A percentile compares a stretch with the other conserved stretches of the same genome.
These are phyloP conservation scores for Coprinopsis cinerea DNA, from an alignment of 768 basidiomycete genomes.

Conservation along the genomic window DNA sequence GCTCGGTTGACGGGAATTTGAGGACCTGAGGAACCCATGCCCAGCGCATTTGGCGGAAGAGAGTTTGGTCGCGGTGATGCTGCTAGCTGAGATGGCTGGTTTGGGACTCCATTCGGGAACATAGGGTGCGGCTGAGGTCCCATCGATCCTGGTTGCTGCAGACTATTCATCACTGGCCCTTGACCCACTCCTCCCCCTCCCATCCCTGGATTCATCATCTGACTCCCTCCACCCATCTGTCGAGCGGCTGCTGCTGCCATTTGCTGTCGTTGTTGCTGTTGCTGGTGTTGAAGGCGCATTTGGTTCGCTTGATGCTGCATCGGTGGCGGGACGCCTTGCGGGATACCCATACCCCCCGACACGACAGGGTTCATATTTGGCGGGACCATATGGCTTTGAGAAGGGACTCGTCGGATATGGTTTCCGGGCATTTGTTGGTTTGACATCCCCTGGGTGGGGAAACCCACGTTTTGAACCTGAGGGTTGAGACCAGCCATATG, in stretches of 20 bases:
- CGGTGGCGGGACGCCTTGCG: background rate
- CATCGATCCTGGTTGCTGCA: slow-evolving; percentile 4
- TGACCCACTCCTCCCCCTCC: background rate
- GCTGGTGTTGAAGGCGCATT: background rate
- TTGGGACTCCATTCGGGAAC: background rate
- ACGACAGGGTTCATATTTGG: slow-evolving; percentile 1
- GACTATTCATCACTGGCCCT: slow-evolving; percentile 1
- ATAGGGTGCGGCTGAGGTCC: background rate
- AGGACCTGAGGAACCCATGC: slow-evolving; percentile 30
- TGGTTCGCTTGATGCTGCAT: slow-evolving; percentile 3
- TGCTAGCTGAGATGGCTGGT: background rate
- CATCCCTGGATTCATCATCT: background rate
- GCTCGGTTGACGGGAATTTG: slow-evolving; percentile 35
- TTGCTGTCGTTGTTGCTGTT: background rate
- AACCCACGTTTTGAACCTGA: slow-evolving; percentile 2
- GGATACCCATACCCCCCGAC: slow-evolving; percentile 7
- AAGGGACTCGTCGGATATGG: slow-evolving; percentile 3
- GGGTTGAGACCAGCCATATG: slow-evolving; percentile 3
- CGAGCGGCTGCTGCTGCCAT: background rate
- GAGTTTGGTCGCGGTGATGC: background rate
- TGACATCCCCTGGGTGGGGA: slow-evolving; percentile 5
- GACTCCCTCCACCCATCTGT: background rate
- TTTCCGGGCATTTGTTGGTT: background rate
- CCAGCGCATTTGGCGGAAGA: slow-evolving; percentile 19
- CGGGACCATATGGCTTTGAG: background rate